Conservation (phyloP, 176 grass and related monocot species). For the Zoysia japonica region DNA sequence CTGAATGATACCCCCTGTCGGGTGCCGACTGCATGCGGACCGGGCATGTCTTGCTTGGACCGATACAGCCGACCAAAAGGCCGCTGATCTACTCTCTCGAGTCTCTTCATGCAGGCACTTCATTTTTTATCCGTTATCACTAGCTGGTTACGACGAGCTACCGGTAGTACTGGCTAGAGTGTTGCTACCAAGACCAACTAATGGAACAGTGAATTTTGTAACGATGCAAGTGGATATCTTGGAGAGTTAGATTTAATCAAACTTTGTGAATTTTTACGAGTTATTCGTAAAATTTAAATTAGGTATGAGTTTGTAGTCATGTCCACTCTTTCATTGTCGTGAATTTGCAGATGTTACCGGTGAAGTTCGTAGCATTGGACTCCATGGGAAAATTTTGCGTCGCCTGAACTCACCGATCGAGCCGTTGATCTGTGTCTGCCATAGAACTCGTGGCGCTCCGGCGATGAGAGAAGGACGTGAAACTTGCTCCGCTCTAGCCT, state of each 20-base stretch:
- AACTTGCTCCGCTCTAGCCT: not conserved
- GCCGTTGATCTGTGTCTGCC: no score
- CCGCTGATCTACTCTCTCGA: not conserved
- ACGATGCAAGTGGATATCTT: no score
- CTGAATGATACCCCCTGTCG: constrained; percentile 17
- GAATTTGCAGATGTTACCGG: not conserved
- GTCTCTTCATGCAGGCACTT: not conserved
- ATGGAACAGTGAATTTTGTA: no score
- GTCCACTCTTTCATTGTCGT: no score
- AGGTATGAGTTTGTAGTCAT: no score
- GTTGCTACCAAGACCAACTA: not conserved
- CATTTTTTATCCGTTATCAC: not conserved
- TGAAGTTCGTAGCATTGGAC: not conserved
- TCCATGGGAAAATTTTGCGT: no score
- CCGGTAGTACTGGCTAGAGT: not conserved
- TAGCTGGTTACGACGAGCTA: not conserved
- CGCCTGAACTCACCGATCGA: no score
- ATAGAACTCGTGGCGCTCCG: not conserved
- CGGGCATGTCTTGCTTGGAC: not conserved
- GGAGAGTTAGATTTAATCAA: no score
- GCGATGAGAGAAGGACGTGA: not conserved
- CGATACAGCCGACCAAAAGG: not conserved
- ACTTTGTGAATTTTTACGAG: no score
- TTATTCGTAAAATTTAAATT: no score
- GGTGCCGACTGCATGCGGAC: not conserved